A percentile compares a stretch with the other conserved stretches of the same genome.
phyloP scores from a whole-genome alignment of 148 eudicot genomes.

The Polygonum aviculare region DNA sequence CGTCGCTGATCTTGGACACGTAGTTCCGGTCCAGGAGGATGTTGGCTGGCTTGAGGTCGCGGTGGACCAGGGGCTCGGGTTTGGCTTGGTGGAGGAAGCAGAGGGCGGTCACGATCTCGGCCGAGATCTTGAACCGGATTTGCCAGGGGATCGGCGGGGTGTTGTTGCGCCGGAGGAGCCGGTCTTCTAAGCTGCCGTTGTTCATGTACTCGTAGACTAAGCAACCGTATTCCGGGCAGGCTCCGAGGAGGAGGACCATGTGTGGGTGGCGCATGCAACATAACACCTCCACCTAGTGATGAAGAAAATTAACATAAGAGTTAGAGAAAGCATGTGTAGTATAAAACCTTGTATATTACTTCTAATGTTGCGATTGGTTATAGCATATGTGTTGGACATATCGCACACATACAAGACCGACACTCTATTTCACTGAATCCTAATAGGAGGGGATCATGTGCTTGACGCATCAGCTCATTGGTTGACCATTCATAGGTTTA shows the following conservation, averaged over 20 bases:
- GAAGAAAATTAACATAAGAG: constrained; percentile 1
- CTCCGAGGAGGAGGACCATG: constrained; percentile 91
- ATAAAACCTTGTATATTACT: no score
- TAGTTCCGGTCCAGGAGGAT: constrained; percentile 76
- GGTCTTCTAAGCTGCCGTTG: constrained; percentile 92
- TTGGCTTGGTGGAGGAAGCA: constrained; percentile 85
- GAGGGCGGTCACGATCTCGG: constrained; percentile 73
- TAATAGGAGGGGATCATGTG: no score
- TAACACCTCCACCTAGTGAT: constrained; percentile 60
- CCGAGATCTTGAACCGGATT: constrained; percentile 65
- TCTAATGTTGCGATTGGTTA: no score
- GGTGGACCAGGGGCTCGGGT: constrained; percentile 90
- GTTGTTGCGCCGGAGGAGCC: constrained; percentile 49
- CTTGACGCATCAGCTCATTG: no score
- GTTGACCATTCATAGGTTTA: no score
- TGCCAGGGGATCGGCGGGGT: constrained; percentile 68
- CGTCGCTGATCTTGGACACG: constrained; percentile 84
- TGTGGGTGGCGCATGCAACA: constrained; percentile 87
- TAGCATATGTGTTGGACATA: no score
- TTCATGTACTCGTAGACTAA: constrained; percentile 89
- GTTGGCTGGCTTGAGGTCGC: constrained; percentile 85
- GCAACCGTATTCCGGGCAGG: constrained; percentile 98
- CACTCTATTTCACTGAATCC: no score
- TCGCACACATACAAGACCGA: no score
- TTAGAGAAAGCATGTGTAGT: no score